Evolutionary conservation across 75 land plant genomes (phyloP), one percentile per base, ranked within the genome.

Genomic region (Pseudotsuga menziesii): DNA sequence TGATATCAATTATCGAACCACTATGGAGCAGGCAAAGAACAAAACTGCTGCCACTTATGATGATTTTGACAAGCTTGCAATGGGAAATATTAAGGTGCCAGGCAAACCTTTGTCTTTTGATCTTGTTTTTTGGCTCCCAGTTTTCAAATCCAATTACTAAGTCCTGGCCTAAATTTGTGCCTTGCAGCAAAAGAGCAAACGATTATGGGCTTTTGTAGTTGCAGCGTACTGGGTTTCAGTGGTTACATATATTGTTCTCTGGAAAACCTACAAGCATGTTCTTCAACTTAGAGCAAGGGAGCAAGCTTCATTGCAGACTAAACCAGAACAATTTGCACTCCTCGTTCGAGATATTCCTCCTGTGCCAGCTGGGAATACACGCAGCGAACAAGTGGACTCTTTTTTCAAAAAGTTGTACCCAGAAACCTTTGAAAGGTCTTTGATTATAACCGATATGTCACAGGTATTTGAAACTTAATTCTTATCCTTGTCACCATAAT

Each of bases 291-390:
- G 99, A 75, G 84, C 88, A 32, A 58, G 77, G 48, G 93, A 89
- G 16, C 84, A 82, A 22, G 52, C 84, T 56, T 79, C 86, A 48
- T 72, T 77, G 32, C 85, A 77, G 32, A 79, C 78, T 9, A 87
- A 74, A 59, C 86, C 92, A 15, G 93, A 97, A 39, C 95, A 92
- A 57, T 94, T 80, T 61, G 80, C 91, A 20, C 73, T 87, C 29
- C 83, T 97, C 19, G 98, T 92, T 3, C 83, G 95, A 75, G 98
- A 97, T 78, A 84, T 97, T 48, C 99, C 99, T 44, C 66, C 75
- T 17, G 75, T 75, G 29, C 66, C 85, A 61, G n/a, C 63, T 57
- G 89, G 79, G 23, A 80, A 84, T 79, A 82, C 91, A 22, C 61
- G 86, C 41, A 85, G 90, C 22, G 95, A 94, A 9, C 93, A 92